Conservation (phyloP, 139 green algal genomes). For the Chlorella ohadii region DNA sequence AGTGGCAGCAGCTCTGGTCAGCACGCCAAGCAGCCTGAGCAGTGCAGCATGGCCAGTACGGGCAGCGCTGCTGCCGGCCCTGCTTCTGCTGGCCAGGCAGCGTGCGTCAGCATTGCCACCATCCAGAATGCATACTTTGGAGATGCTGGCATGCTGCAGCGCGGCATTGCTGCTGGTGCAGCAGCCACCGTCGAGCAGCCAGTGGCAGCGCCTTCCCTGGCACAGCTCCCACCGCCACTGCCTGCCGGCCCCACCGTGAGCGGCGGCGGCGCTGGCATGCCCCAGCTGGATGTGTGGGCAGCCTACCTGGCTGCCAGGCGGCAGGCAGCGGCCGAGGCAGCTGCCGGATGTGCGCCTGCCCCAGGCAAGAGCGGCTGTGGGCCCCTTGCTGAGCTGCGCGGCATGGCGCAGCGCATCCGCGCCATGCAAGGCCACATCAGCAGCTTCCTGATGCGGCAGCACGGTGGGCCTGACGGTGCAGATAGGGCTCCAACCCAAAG, state of each 20-base stretch:
- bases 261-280: neutral
- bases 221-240: neutral
- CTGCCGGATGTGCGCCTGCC: neutral
- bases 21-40: neutral
- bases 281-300: slow-evolving; percentile 8
- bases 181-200: neutral
- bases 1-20: neutral
- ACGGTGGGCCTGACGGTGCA: neutral
- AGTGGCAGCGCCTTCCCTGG: neutral
- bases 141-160: neutral
- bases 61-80: neutral
- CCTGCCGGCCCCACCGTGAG: neutral
- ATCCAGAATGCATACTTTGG: slow-evolving; percentile 10
- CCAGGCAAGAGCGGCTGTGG: no score
- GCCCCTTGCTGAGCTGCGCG: neutral
- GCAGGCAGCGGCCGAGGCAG: neutral
- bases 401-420: neutral
- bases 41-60: neutral
- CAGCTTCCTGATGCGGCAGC: slow-evolving; percentile 1
- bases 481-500: neutral
- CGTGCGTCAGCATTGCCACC: neutral
- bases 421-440: slow-evolving; percentile 10
- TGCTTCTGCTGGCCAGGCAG: neutral
- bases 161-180: neutral
- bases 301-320: slow-evolving; percentile 14